These are phyloP conservation scores for Bassia scoparia DNA, from an alignment of 148 eudicot species.

Conservation along the genomic window DNA sequence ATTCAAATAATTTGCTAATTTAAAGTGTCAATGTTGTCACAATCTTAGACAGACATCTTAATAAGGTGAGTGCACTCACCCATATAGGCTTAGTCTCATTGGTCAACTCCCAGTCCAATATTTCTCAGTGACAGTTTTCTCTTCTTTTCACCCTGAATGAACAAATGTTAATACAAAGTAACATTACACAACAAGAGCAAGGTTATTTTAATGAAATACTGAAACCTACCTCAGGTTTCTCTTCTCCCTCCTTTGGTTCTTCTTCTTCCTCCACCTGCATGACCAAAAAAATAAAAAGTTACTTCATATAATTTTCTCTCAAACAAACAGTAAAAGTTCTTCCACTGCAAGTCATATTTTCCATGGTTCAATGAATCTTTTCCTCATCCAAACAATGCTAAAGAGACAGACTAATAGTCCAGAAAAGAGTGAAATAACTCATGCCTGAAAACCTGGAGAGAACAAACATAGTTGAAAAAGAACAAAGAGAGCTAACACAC, in stretches of 20 bases:
- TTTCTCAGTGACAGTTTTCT: slow-evolving; percentile 87
- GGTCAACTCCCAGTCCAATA: slow-evolving; percentile 96
- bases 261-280: slow-evolving; percentile 93
- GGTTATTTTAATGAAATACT: neutral
- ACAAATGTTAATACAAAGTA: neutral
- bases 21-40: neutral
- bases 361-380: neutral
- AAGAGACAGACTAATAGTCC: neutral
- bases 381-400: too few relatives aligned
- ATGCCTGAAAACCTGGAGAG: neutral
- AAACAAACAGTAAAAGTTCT: neutral
- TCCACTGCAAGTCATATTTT: neutral
- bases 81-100: slow-evolving; percentile 98
- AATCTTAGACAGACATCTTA: neutral
- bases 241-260: slow-evolving; percentile 86
- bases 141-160: slow-evolving; percentile 62
- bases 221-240: slow-evolving; percentile 57
- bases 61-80: slow-evolving; percentile 44
- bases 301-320: neutral
- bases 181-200: neutral
- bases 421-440: neutral
- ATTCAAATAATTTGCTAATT: neutral
- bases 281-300: neutral
- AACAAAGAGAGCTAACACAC: neutral
- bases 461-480: neutral